A percentile compares a stretch with the other conserved stretches of the same genome.
Evolutionary conservation across 2,329 filamentous ascomycete genomes (phyloP).

Genomic region (Fusarium papillatum): DNA sequence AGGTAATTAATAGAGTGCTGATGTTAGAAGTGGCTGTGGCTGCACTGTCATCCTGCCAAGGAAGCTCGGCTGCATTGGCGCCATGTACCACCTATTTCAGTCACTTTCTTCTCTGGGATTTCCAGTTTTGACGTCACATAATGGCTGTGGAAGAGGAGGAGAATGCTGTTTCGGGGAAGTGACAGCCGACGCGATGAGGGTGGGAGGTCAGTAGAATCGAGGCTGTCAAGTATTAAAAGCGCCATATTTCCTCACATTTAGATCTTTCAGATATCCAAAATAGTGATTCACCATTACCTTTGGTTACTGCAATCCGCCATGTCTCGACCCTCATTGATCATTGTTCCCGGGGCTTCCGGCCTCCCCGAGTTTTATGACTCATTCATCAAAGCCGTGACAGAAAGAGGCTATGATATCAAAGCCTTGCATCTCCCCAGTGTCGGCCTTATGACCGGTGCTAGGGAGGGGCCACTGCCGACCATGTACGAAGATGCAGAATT

Average conservation of each 20-base stretch:
- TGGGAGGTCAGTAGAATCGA: background rate
- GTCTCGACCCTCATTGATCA: conserved; percentile 1
- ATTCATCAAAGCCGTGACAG: conserved; percentile 3
- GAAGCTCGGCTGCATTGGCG: background rate
- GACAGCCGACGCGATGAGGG: background rate
- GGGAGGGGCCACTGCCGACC: conserved; percentile 12
- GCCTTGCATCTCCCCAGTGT: conserved; percentile 14
- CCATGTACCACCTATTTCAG: background rate
- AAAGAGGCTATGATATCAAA: conserved; percentile 7
- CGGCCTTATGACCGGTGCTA: conserved; percentile 2
- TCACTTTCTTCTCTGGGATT: background rate
- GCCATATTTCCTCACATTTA: background rate
- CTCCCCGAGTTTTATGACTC: conserved; percentile 4
- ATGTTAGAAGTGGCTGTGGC: background rate
- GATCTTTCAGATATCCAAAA: background rate
- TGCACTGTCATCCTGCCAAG: background rate
- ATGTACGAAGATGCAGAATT: conserved; percentile 49
- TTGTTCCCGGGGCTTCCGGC: conserved; percentile 13
- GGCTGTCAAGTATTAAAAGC: background rate
- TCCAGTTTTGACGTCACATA: background rate
- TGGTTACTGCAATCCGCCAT: background rate
- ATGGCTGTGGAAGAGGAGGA: background rate
- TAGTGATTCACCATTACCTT: background rate
- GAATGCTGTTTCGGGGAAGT: background rate
- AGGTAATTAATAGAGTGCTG: background rate